Base-by-base conservation (phyloP, 768 basidiomycete species). In the Termitomyces sp. region DNA sequence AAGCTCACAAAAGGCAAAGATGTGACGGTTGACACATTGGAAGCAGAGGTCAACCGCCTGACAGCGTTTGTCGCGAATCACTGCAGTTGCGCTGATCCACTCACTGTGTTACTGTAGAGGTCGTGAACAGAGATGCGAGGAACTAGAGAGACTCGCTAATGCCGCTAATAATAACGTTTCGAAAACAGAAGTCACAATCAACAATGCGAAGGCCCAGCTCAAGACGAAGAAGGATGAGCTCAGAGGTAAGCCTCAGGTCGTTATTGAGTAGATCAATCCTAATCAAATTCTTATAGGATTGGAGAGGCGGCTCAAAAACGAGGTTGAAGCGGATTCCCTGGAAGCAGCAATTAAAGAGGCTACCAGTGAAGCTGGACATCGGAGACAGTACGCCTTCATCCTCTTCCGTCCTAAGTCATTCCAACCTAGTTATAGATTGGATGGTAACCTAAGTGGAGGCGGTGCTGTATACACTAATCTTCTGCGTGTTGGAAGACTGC, bases 1-100 rank as follows among this genome's bases (percentile, higher is more conserved):
- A 85, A 88, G 62, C 70, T 92, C 11, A 76, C 39, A 13, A 53
- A 88, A n/a, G 87, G 86, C 15, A 75, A 74, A 45, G 84, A 89
- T 42, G 78, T 87, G 0, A 77, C 79, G 7, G 75, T 79, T 1
- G 87, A 87, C 9, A 85, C 80, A 1, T 89, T 96, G 78, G 94
- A 96, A 65, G 78, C 78, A 18, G 89, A 91, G 59, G 79, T 92
- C 6, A 86, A 89, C 24, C 78, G 80, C 18, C 69, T 85, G 8
- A 72, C 80, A 11, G 70, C 75, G 92, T 94, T 56, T 69, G 84
- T 79, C 16, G 24, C 33, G 15, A 39, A n/a, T 57, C 35, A 32
- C 39, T 39, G 42, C 15, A 2, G 60, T 24, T 2, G 20, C 20
- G 35, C 55, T 22, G 50, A 60, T 39, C n/a, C 20, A 55, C 39